Evolutionary conservation across 176 grass and related monocot genomes (phyloP).

Genomic region (Otatea glauca): DNA sequence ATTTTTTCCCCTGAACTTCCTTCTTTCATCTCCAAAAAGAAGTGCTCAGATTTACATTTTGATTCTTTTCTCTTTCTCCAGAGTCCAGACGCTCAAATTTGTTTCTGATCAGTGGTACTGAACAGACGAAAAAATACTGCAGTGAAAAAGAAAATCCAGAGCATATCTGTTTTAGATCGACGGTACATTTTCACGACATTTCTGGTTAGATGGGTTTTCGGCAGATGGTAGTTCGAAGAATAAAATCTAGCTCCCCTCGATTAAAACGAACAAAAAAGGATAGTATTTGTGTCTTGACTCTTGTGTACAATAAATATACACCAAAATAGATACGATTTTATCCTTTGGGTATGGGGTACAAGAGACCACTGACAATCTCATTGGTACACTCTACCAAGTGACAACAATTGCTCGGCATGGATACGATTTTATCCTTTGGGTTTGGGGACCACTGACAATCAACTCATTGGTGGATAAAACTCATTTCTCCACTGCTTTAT

Average conservation of each 20-base stretch:
- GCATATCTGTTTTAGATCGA: neutral
- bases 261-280: neutral
- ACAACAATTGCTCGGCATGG: neutral
- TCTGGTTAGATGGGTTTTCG: neutral
- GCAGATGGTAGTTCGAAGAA: neutral
- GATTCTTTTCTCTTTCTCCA: neutral
- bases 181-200: neutral
- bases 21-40: constrained; percentile 22
- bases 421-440: no score
- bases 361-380: neutral
- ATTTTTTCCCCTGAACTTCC: neutral
- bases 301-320: neutral
- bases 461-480: neutral
- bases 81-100: no score
- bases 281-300: neutral
- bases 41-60: neutral
- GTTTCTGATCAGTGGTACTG: neutral
- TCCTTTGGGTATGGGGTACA: neutral
- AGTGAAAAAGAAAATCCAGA: neutral
- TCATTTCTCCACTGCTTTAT: constrained; percentile 51
- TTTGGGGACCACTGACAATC: no score
- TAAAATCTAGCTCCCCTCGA: neutral
- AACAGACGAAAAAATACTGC: neutral
- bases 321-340: neutral
- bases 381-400: neutral